Evolutionary conservation across 352 stramenopile species (phyloP).

Genomic region (Pythium apleroticum): DNA sequence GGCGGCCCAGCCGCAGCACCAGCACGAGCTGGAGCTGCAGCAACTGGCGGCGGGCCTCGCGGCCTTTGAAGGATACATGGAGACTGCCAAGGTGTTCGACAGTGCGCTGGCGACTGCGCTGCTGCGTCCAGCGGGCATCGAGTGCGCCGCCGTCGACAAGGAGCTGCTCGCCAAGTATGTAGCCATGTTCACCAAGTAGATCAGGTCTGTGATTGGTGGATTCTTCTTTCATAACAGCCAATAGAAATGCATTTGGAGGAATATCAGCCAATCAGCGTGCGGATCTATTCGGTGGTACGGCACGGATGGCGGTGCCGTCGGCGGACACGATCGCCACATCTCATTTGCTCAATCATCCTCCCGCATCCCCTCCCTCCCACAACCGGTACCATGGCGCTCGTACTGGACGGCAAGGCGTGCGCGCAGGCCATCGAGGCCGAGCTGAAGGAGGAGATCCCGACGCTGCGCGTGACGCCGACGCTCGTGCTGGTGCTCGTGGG

Average conservation of each 20-base stretch:
- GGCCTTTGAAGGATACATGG: constrained; percentile 69
- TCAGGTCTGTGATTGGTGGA: neutral
- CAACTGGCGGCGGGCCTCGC: constrained; percentile 59
- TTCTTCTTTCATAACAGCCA: constrained; percentile 2
- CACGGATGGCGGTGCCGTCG: too few relatives aligned
- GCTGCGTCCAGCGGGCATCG: constrained; percentile 37
- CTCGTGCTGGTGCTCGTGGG: constrained; percentile 96
- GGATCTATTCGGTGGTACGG: constrained; percentile 18
- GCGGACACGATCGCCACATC: too few relatives aligned
- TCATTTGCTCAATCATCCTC: neutral
- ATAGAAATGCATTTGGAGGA: neutral
- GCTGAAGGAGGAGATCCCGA: constrained; percentile 67
- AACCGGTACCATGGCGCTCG: constrained; percentile 39
- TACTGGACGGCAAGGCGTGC: constrained; percentile 87
- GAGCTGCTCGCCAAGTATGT: constrained; percentile 21
- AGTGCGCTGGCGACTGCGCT: constrained; percentile 42
- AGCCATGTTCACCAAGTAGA: constrained; percentile 21
- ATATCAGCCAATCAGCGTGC: constrained; percentile 12
- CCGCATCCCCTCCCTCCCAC: neutral
- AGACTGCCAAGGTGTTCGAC: constrained; percentile 68
- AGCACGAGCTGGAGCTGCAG: constrained; percentile 41
- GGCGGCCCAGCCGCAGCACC: constrained; percentile 29
- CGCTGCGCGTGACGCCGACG: constrained; percentile 59
- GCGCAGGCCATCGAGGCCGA: constrained; percentile 83
- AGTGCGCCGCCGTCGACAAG: constrained; percentile 44